A percentile compares a stretch with the other conserved stretches of the same genome.
Conservation (phyloP, 169 alveolate species). For the Plasmodium coatneyi region DNA sequence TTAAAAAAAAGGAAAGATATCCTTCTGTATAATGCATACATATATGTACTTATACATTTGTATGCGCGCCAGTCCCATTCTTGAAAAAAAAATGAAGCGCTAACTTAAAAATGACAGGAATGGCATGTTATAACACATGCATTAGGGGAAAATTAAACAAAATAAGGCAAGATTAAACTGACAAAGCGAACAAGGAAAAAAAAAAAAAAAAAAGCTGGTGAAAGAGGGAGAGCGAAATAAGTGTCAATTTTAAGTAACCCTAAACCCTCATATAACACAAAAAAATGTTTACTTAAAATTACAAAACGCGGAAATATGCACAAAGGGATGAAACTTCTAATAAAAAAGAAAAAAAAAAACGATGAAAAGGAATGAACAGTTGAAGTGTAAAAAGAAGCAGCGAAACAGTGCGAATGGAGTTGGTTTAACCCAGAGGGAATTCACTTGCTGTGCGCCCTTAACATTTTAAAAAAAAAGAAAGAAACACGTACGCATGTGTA, state of each 20-base stretch:
- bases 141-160: background rate
- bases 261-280: background rate
- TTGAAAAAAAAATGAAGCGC: background rate
- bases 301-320: background rate
- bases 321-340: background rate
- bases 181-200: background rate
- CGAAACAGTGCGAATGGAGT: background rate
- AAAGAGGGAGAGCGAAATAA: background rate
- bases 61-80: background rate
- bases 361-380: background rate
- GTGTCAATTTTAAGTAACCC: background rate
- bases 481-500: background rate
- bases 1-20: background rate
- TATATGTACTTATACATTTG: background rate
- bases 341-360: background rate
- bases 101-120: background rate
- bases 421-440: background rate
- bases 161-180: background rate
- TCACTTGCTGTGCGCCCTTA: background rate
- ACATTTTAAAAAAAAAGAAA: background rate
- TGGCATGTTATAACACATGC: background rate
- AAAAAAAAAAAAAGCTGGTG: background rate
- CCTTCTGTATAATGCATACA: background rate
- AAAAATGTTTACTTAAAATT: background rate
- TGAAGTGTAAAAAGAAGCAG: background rate